phyloP scores from a whole-genome alignment of 768 basidiomycete genomes.

The Tylopilus sp. region DNA sequence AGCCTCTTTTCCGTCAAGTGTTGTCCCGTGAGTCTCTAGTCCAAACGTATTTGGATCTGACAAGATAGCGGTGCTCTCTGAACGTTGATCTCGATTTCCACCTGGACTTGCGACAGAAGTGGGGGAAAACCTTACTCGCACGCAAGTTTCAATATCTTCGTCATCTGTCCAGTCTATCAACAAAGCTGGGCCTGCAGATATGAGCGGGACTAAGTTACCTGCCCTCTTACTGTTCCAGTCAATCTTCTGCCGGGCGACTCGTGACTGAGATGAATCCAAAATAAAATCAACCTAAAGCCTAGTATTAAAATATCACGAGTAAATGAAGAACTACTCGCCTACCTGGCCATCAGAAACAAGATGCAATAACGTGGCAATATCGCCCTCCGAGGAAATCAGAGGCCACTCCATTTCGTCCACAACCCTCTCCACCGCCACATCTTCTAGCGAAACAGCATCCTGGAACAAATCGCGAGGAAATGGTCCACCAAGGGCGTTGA shows the following conservation, averaged over 20 bases:
- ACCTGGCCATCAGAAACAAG: constrained; percentile 83
- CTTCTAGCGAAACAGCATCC: constrained; percentile 66
- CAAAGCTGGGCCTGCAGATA: not conserved
- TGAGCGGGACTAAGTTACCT: constrained; percentile 40
- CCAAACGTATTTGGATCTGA: constrained; percentile 13
- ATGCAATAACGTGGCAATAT: constrained; percentile 70
- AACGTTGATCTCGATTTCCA: constrained; percentile 9
- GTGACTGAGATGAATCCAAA: constrained; percentile 62
- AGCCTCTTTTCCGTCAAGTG: constrained; percentile 39
- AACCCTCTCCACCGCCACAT: constrained; percentile 46
- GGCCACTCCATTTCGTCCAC: constrained; percentile 75
- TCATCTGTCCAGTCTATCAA: constrained; percentile 52
- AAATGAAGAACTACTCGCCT: constrained; percentile 9
- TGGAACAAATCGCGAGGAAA: constrained; percentile 63
- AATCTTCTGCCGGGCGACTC: constrained; percentile 49
- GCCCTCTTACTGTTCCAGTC: constrained; percentile 92
- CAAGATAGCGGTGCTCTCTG: constrained; percentile 11
- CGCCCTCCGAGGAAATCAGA: constrained; percentile 74
- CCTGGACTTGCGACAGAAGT: constrained; percentile 10
- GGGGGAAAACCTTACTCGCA: constrained; percentile 44
- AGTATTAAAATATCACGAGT: not conserved
- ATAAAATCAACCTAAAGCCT: constrained; percentile 61
- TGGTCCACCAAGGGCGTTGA: constrained; percentile 61
- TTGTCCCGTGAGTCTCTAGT: constrained; percentile 41
- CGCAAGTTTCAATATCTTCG: constrained; percentile 73